These are phyloP conservation scores for Sugiyamaella marilandica DNA, from an alignment of 805 yeast genomes.

Conservation along the genomic window DNA sequence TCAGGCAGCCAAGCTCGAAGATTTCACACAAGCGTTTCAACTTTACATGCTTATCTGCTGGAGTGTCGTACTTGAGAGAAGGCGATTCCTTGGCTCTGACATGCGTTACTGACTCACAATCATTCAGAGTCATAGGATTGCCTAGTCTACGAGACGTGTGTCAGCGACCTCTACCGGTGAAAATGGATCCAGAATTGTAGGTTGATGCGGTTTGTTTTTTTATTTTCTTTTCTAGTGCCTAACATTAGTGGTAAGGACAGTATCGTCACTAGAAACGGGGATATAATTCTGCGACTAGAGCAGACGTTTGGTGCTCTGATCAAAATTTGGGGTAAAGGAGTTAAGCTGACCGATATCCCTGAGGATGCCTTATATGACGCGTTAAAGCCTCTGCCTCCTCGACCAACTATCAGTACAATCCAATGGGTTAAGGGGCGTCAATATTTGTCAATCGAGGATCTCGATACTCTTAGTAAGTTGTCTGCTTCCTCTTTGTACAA, in stretches of 20 bases:
- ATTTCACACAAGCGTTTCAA: constrained; percentile 59
- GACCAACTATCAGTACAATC: constrained; percentile 75
- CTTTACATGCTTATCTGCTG: constrained; percentile 45
- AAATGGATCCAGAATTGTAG: constrained; percentile 37
- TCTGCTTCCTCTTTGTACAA: background rate
- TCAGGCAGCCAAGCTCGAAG: constrained; percentile 57
- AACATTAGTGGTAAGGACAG: constrained; percentile 36
- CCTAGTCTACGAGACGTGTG: constrained; percentile 62
- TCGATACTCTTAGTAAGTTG: constrained; percentile 44
- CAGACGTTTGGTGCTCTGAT: constrained; percentile 51
- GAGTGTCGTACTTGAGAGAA: constrained; percentile 44
- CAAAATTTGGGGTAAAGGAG: constrained; percentile 45
- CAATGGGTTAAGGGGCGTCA: constrained; percentile 84
- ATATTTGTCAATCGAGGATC: constrained; percentile 54
- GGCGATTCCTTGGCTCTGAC: constrained; percentile 39
- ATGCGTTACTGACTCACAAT: constrained; percentile 19
- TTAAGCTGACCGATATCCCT: constrained; percentile 24
- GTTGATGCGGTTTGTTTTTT: constrained; percentile 6
- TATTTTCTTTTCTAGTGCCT: constrained; percentile 7
- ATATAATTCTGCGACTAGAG: constrained; percentile 46
- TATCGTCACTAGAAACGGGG: constrained; percentile 40
- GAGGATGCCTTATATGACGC: constrained; percentile 67
- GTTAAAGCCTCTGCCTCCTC: constrained; percentile 59
- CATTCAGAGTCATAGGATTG: constrained; percentile 39
- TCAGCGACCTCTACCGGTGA: constrained; percentile 42